Evolutionary conservation across 108 stramenopile genomes (phyloP).

Genomic region (Seminavis robusta): DNA sequence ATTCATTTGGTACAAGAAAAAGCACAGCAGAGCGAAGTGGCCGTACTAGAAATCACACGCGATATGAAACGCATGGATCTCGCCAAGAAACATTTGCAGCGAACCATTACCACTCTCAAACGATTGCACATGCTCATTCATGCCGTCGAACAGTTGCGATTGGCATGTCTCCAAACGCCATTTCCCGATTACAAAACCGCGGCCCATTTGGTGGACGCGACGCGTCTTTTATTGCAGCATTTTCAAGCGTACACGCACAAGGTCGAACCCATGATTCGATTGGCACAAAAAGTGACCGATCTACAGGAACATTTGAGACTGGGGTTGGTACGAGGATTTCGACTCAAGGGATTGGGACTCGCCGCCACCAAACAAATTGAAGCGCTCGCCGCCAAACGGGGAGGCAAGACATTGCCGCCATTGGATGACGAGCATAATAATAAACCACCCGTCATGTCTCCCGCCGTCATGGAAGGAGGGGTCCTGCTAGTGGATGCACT

Average conservation of each 20-base stretch:
- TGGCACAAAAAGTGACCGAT: conserved; percentile 56
- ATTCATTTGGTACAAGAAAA: conserved; percentile 62
- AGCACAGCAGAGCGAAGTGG: conserved; percentile 69
- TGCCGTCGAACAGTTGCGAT: conserved; percentile 90
- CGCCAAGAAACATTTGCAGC: conserved; percentile 94
- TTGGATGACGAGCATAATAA: conserved; percentile 4
- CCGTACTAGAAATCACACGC: conserved; percentile 78
- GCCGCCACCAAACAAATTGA: conserved; percentile 34
- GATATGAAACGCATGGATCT: conserved; percentile 97
- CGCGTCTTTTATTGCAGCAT: conserved; percentile 79
- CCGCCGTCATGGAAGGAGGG: conserved; percentile 71
- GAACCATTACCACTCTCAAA: conserved; percentile 95
- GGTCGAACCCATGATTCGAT: conserved; percentile 57
- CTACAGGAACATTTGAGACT: conserved; percentile 53
- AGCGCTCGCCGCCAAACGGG: too few relatives aligned
- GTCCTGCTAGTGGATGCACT: conserved; percentile 95
- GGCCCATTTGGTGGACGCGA: conserved; percentile 92
- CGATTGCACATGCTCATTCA: conserved; percentile 97
- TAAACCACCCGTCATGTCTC: background rate
- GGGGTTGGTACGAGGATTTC: conserved; percentile 63
- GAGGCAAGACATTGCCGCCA: background rate
- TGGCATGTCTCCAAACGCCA: conserved; percentile 48
- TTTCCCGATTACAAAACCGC: conserved; percentile 82
- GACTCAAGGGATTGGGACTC: conserved; percentile 53
- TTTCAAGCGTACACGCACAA: conserved; percentile 72